Conservation (phyloP, 306 rosid genomes). For the Alnus glutinosa region DNA sequence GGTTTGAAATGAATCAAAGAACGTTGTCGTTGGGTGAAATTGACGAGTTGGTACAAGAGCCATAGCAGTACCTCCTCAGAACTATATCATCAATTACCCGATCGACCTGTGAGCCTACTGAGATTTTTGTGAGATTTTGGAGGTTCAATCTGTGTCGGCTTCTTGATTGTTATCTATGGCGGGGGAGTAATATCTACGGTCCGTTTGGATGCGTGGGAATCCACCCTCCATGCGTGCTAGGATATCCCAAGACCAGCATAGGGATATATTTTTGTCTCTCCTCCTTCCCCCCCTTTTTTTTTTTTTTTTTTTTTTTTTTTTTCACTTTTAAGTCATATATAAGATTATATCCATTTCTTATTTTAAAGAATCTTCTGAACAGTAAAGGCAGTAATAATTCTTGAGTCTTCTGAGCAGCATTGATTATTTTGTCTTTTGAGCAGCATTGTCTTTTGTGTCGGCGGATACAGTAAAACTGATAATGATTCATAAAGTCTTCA, state of each 20-base stretch:
- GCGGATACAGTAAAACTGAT: no score
- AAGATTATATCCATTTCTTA: no score
- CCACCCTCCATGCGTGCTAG: neutral
- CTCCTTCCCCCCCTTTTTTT: no score
- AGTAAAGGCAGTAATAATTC: no score
- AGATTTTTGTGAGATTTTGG: neutral
- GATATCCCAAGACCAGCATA: neutral
- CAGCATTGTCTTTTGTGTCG: no score
- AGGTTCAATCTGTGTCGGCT: conserved; percentile 7
- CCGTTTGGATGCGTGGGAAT: conserved; percentile 21
- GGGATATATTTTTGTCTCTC: neutral
- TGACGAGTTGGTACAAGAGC: conserved; percentile 72
- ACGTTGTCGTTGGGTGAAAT: conserved; percentile 55
- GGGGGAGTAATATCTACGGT: conserved; percentile 7
- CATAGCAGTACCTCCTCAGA: conserved; percentile 32
- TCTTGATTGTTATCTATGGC: conserved; percentile 26
- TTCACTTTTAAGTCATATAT: no score
- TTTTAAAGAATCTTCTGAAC: no score
- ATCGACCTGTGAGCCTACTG: neutral
- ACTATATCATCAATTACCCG: conserved; percentile 6
- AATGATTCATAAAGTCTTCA: no score
- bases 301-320: neutral
- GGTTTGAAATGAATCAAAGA: conserved; percentile 64
- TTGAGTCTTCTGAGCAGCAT: no score
- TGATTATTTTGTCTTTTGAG: no score